Conservation (phyloP, 2,329 filamentous ascomycete genomes). For the Camillea tinctor region DNA sequence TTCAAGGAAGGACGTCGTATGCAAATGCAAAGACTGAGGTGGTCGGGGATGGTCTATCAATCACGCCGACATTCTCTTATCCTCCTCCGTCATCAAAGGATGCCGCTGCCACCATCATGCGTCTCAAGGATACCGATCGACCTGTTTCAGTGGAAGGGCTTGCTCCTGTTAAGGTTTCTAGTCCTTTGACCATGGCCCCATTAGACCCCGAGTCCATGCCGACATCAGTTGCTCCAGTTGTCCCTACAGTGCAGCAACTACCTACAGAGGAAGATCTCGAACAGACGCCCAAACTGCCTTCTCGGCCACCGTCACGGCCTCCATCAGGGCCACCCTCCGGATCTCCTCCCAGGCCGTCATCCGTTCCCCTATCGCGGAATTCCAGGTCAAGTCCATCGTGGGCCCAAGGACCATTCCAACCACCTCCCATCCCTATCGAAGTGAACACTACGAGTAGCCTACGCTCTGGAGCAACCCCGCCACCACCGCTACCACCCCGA, state of each 20-base stretch:
- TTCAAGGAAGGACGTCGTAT: constrained; percentile 35
- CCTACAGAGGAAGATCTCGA: constrained; percentile 4
- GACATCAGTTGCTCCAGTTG: constrained; percentile 2
- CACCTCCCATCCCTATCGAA: constrained; percentile 31
- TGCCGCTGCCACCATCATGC: constrained; percentile 34
- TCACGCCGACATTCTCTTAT: constrained; percentile 33
- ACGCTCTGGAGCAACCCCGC: constrained; percentile 14
- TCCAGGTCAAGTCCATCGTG: constrained; percentile 29
- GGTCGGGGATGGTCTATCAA: constrained; percentile 24
- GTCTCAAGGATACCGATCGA: constrained; percentile 28
- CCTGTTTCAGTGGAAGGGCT: constrained; percentile 28
- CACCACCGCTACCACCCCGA: neutral
- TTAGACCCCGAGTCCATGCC: constrained; percentile 13
- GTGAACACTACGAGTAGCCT: constrained; percentile 29
- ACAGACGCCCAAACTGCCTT: constrained; percentile 10
- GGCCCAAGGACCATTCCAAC: constrained; percentile 25
- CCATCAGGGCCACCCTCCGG: constrained; percentile 7
- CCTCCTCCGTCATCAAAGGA: constrained; percentile 33
- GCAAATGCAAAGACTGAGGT: constrained; percentile 31
- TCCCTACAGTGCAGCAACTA: neutral
- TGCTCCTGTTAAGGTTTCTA: constrained; percentile 28
- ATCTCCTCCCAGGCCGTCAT: constrained; percentile 21
- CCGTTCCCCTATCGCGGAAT: constrained; percentile 12
- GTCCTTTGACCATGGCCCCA: constrained; percentile 23
- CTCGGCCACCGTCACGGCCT: constrained; percentile 10